phyloP scores from a whole-genome alignment of 495 filamentous ascomycete genomes.

The Chaetomidium leptoderma region DNA sequence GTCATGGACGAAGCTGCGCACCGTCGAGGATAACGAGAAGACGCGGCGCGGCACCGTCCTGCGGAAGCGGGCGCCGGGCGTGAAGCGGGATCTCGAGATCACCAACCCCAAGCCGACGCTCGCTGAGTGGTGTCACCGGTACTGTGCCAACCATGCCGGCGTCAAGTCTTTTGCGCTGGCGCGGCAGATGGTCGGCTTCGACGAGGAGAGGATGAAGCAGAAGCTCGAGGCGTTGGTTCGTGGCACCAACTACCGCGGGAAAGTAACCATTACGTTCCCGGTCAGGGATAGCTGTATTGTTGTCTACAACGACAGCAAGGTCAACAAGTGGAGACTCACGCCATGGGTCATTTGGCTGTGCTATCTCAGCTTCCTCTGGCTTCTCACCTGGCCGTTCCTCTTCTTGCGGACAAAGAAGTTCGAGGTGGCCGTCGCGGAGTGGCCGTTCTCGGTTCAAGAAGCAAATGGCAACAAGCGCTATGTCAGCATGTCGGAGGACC shows the following conservation, averaged over 20 bases:
- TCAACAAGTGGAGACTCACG: slow-evolving; percentile 55
- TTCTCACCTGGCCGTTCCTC: slow-evolving; percentile 60
- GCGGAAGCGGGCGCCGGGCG: slow-evolving; percentile 38
- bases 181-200: slow-evolving; percentile 49
- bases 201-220: slow-evolving; percentile 42
- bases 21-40: slow-evolving; percentile 40
- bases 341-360: slow-evolving; percentile 56
- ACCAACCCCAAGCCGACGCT: slow-evolving; percentile 40
- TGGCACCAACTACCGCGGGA: slow-evolving; percentile 58
- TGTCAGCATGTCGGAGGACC: slow-evolving; percentile 44
- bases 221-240: slow-evolving; percentile 47
- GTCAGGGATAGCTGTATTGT: slow-evolving; percentile 45
- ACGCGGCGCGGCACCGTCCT: slow-evolving; percentile 41
- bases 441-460: slow-evolving; percentile 43
- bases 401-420: slow-evolving; percentile 60
- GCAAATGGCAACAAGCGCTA: slow-evolving; percentile 37
- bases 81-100: slow-evolving; percentile 37
- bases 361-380: slow-evolving; percentile 56
- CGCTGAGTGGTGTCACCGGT: slow-evolving; percentile 54
- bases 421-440: slow-evolving; percentile 52
- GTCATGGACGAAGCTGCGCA: slow-evolving; percentile 33
- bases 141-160: slow-evolving; percentile 44
- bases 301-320: slow-evolving; percentile 51
- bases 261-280: slow-evolving; percentile 49
- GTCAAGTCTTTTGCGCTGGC: slow-evolving; percentile 51